Percentiles rank a stretch among this genome's conserved stretches.
phyloP scores from a whole-genome alignment of 2,329 filamentous ascomycete species.

The Aspergillus versicolor region DNA sequence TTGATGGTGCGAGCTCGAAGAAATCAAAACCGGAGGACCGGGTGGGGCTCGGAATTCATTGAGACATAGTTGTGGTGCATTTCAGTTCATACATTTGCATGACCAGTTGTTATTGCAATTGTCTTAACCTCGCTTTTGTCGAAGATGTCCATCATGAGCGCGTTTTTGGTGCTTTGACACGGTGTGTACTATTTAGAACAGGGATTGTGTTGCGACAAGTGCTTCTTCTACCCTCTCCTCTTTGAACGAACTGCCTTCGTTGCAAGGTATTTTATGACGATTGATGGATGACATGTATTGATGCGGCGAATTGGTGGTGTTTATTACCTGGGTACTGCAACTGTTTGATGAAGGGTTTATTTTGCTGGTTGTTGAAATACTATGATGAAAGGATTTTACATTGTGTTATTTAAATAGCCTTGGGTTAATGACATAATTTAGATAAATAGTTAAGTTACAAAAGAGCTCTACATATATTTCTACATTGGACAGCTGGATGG shows the following conservation, averaged over 20 bases:
- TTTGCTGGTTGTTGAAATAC: not conserved
- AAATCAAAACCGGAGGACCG: conserved; percentile 50
- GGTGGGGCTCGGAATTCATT: conserved; percentile 56
- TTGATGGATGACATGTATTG: conserved; percentile 20
- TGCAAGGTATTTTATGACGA: conserved; percentile 15
- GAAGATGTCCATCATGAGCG: not conserved
- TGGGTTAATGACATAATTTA: not conserved
- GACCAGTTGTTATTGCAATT: conserved; percentile 9
- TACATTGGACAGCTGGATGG: no score
- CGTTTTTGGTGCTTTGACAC: conserved; percentile 1
- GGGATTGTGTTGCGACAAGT: not conserved
- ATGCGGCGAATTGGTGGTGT: conserved; percentile 20
- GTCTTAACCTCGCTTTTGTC: conserved; percentile 4
- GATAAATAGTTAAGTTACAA: not conserved
- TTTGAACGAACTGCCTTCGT: not conserved
- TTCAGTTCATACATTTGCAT: not conserved
- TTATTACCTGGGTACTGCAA: not conserved
- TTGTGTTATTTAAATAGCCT: not conserved
- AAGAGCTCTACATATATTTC: no score
- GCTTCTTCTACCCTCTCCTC: not conserved
- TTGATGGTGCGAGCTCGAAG: conserved; percentile 45
- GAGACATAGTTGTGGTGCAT: conserved; percentile 35
- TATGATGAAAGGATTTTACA: not conserved
- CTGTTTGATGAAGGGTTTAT: not conserved
- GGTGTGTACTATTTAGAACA: not conserved